These are phyloP conservation scores for Pezicula rhizophila DNA, from an alignment of 2,329 filamentous ascomycete genomes.

Conservation along the genomic window DNA sequence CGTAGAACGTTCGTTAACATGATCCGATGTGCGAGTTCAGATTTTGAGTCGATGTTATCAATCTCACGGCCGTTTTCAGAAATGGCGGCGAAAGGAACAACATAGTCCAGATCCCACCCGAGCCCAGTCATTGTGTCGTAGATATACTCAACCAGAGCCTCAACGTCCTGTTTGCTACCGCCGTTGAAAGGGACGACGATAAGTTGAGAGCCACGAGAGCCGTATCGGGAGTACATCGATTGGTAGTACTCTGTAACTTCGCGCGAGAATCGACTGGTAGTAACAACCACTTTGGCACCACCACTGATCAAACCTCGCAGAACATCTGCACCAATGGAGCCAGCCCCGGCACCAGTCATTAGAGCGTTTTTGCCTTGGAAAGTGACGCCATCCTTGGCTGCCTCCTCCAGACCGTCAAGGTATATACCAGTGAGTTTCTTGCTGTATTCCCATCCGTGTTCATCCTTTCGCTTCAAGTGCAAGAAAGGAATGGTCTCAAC, in stretches of 20 bases:
- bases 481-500: constrained; percentile 97
- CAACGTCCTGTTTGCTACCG: constrained; percentile 95
- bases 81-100: constrained; percentile 95
- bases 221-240: constrained; percentile 93
- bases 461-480: constrained; percentile 88
- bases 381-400: constrained; percentile 78
- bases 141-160: constrained; percentile 90
- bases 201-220: constrained; percentile 88
- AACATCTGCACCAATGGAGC: constrained; percentile 95
- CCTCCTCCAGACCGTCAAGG: constrained; percentile 83
- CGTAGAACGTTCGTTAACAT: constrained; percentile 97
- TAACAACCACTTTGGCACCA: constrained; percentile 94
- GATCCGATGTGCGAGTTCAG: constrained; percentile 95
- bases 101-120: constrained; percentile 95
- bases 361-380: constrained; percentile 94
- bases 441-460: constrained; percentile 98
- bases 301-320: constrained; percentile 93
- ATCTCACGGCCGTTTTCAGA: constrained; percentile 97
- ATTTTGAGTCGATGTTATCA: constrained; percentile 93
- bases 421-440: constrained; percentile 95
- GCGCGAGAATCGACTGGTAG: constrained; percentile 91
- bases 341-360: constrained; percentile 97
- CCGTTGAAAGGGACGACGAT: constrained; percentile 99
- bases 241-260: constrained; percentile 99
- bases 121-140: constrained; percentile 95